These are phyloP conservation scores for Cucumis cinereus DNA, from an alignment of 306 rosid species.

Conservation along the genomic window DNA sequence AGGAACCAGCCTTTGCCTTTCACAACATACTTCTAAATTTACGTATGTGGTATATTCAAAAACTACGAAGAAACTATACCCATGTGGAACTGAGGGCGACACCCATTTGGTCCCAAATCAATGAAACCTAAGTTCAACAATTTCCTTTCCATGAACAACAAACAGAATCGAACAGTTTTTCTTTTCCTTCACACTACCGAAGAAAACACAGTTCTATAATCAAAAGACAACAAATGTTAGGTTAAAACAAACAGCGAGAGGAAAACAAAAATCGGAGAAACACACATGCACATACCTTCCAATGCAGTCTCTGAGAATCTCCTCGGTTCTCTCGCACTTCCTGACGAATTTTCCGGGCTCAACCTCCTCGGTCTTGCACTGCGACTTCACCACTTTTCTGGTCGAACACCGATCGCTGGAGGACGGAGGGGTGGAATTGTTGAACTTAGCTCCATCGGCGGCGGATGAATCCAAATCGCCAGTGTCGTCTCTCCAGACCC, in stretches of 20 bases:
- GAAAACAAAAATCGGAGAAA: not conserved
- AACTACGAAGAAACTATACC: not conserved
- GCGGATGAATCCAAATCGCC: slow-evolving; percentile 8
- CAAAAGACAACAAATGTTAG: not conserved
- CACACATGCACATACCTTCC: slow-evolving; percentile 30
- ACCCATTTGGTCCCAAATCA: not conserved
- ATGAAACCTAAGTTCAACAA: not conserved
- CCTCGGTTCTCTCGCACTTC: slow-evolving; percentile 78
- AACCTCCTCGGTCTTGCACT: slow-evolving; percentile 74
- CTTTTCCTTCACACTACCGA: not conserved
- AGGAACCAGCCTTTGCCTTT: not conserved
- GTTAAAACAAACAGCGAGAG: not conserved
- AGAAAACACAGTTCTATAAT: not conserved
- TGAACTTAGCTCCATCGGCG: not conserved
- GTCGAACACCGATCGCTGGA: slow-evolving; percentile 35
- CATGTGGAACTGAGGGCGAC: not conserved
- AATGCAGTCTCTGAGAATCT: slow-evolving; percentile 56
- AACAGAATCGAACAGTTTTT: not conserved
- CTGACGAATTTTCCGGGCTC: slow-evolving; percentile 65
- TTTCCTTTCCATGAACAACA: not conserved
- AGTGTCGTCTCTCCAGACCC: slow-evolving; percentile 53
- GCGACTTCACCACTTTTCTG: slow-evolving; percentile 44
- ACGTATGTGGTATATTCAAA: not conserved
- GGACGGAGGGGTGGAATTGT: slow-evolving; percentile 1
- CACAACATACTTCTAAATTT: not conserved